Base-by-base conservation (phyloP, 2,329 filamentous ascomycete species). In the Colletotrichum theobromicola region DNA sequence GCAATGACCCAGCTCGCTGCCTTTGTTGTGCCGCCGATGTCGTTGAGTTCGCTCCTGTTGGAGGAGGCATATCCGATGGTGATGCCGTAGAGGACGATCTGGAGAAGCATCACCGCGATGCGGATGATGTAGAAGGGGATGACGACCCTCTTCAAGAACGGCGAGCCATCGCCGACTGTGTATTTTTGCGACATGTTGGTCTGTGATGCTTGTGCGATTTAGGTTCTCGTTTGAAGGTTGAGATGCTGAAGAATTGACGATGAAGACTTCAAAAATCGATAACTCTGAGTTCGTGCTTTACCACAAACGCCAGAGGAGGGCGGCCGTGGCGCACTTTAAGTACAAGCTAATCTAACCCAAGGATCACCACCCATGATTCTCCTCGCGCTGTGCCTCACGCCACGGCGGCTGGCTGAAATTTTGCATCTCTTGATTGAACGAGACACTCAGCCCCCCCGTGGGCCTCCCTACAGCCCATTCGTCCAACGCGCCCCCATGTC, bases 51-150 rank as follows among this genome's bases (percentile, higher is more conserved):
- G 35, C 79, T 75, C 34, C 64, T 76, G 74, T 73, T 77, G 28
- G 70, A 61, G 6, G 75, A 73, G 16, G 81, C 37, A 7, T 72
- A 70, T 53, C 71, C 74, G 32, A 82, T 60, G 5, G 75, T 21
- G 4, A 80, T 30, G 13, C 32, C 78, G 72, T 80, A 80, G 18
- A 79, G 12, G 64, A 57, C 77, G 50, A 82, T 77, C 28, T 79
- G 76, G 37, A 82, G 12, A 3, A 80, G 15, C 79, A 82, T 79
- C 62, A 83, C 70, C 57, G 80, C 34, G 61, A 82, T 79, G 55
- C 82, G 81, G 15, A 83, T 30, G 26, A 82, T 76, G 81, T 82
- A 83, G 75, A 83, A 83, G 10, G 82, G 82, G 34, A 83, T 78
- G 67, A 83, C 69, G 15, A 83, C 78, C 50, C 82, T 80, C 77